Evolutionary conservation across 2,329 filamentous ascomycete genomes (phyloP).

Genomic region (Cytospora paraplurivora): DNA sequence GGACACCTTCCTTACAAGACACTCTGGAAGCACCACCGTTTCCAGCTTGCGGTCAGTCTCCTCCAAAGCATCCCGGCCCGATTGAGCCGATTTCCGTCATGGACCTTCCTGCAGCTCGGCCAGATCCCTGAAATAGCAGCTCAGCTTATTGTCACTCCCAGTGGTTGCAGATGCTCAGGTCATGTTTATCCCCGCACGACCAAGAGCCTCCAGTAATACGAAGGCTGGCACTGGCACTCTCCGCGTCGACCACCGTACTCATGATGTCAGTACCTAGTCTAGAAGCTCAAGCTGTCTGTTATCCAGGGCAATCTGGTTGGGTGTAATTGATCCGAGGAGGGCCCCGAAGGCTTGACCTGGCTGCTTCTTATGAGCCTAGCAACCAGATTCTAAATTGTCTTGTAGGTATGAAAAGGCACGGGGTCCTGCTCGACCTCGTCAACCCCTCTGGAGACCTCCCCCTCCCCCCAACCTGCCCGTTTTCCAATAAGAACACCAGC

Average conservation of each 20-base stretch:
- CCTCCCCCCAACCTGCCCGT: too few relatives aligned
- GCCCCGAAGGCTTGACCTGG: not conserved
- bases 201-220: not conserved
- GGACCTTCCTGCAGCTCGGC: not conserved
- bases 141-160: not conserved
- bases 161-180: not conserved
- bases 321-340: not conserved
- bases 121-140: constrained; percentile 23
- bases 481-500: too few relatives aligned
- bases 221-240: not conserved
- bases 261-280: not conserved
- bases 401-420: too few relatives aligned
- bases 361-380: not conserved
- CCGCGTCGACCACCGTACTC: not conserved
- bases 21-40: not conserved
- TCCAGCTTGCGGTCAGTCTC: not conserved
- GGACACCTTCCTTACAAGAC: not conserved
- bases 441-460: too few relatives aligned
- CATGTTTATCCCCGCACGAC: not conserved
- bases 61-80: constrained; percentile 16
- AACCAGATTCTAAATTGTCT: not conserved
- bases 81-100: constrained; percentile 9
- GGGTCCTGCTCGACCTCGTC: too few relatives aligned
- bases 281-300: not conserved
- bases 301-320: not conserved